A percentile compares a stretch with the other conserved stretches of the same genome.
Conservation (phyloP, 129 eudicot genomes). For the Escallonia herrerae region DNA sequence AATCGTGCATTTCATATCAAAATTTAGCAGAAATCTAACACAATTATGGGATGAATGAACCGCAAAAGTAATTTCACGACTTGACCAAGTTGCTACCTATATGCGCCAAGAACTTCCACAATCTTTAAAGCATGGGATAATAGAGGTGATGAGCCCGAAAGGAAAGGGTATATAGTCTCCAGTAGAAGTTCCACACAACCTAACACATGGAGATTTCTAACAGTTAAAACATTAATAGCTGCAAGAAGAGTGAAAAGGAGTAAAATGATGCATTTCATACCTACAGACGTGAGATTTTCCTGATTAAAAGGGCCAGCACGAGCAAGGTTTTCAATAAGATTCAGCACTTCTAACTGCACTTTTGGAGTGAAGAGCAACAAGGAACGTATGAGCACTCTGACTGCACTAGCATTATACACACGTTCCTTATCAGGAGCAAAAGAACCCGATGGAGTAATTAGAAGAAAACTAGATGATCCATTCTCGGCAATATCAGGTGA, state of each 20-base stretch:
- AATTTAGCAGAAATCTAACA: neutral
- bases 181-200: slow-evolving; percentile 96
- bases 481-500: slow-evolving; percentile 29
- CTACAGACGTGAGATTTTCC: slow-evolving; percentile 95
- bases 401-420: slow-evolving; percentile 80
- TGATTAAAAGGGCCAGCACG: slow-evolving; percentile 78
- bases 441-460: slow-evolving; percentile 52
- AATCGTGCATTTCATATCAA: neutral
- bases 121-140: slow-evolving; percentile 66
- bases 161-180: slow-evolving; percentile 77
- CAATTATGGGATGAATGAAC: neutral
- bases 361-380: slow-evolving; percentile 79
- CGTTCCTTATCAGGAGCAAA: slow-evolving; percentile 50
- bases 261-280: slow-evolving; percentile 28
- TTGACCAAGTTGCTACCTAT: slow-evolving; percentile 43
- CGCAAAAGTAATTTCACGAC: slow-evolving; percentile 3
- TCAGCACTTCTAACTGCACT: slow-evolving; percentile 73
- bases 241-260: slow-evolving; percentile 1
- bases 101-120: slow-evolving; percentile 95
- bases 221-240: slow-evolving; percentile 9
- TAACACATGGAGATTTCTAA: slow-evolving; percentile 20
- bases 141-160: slow-evolving; percentile 71
- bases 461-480: slow-evolving; percentile 37
- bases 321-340: slow-evolving; percentile 70
- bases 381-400: slow-evolving; percentile 75